phyloP scores from a whole-genome alignment of 2,329 filamentous ascomycete genomes.

The Chaetomium olivaceum region DNA sequence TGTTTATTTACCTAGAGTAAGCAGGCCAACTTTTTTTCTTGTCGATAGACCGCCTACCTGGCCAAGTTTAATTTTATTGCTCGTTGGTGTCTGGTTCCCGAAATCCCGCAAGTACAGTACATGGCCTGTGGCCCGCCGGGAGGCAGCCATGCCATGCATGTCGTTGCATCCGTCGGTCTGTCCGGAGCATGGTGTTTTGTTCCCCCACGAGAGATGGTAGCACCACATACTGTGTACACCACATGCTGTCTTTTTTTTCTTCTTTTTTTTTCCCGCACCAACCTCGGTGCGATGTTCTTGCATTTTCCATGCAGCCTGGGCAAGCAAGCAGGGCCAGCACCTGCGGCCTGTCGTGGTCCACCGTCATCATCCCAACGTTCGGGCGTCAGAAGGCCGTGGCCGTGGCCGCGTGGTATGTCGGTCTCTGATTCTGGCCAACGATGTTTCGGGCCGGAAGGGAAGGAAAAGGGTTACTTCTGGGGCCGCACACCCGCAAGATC shows the following conservation, averaged over 20 bases:
- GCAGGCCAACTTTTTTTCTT: not conserved
- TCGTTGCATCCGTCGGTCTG: not conserved
- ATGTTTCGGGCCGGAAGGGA: not conserved
- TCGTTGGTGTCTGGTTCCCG: not conserved
- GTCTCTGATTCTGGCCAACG: not conserved
- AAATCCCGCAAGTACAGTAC: conserved; percentile 16
- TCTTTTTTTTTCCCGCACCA: not conserved
- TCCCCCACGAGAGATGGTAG: not conserved
- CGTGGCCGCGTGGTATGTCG: not conserved
- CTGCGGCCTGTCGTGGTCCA: not conserved
- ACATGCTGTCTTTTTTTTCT: not conserved
- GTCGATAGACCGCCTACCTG: conserved; percentile 7
- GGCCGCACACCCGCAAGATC: not conserved
- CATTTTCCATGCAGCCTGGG: not conserved
- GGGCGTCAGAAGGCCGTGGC: not conserved
- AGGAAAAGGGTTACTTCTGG: not conserved
- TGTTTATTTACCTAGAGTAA: conserved; percentile 9
- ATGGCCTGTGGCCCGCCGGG: not conserved
- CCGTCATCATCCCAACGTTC: not conserved
- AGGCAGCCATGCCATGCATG: not conserved
- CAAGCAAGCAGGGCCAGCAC: not conserved
- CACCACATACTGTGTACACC: not conserved
- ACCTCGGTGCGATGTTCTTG: not conserved
- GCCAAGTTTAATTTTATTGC: not conserved
- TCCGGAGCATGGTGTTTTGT: not conserved